Conservation (phyloP, 2,329 filamentous ascomycete species). For the Neofusicoccum laricinum region DNA sequence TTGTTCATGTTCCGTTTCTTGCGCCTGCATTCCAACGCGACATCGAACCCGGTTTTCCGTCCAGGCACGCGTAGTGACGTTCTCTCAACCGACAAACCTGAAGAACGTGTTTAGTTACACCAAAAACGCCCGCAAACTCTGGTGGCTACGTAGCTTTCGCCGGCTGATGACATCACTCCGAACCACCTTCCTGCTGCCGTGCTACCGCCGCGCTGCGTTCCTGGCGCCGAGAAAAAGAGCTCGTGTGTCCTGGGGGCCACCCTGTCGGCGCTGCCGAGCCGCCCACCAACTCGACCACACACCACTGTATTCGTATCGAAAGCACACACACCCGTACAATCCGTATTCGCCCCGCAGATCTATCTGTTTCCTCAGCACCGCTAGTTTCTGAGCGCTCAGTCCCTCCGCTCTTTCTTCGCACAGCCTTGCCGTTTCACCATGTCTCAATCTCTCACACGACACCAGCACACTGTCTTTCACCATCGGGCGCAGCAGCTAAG, state of each 20-base stretch:
- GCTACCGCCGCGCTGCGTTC: too few relatives aligned
- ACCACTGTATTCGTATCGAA: background rate
- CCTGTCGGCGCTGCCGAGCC: too few relatives aligned
- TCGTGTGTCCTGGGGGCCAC: background rate
- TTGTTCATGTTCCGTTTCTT: too few relatives aligned
- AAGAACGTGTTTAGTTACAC: background rate
- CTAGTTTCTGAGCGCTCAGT: background rate
- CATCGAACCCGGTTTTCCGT: background rate
- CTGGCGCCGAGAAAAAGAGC: background rate
- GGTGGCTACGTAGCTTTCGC: too few relatives aligned
- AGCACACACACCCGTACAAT: background rate
- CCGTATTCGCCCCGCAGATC: slow-evolving; percentile 2
- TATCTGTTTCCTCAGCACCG: background rate
- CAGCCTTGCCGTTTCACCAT: background rate
- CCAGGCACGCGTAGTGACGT: background rate
- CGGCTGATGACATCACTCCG: too few relatives aligned
- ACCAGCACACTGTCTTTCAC: background rate
- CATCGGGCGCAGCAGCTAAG: too few relatives aligned
- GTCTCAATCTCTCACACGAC: background rate
- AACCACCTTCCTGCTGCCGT: too few relatives aligned
- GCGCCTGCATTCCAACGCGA: background rate
- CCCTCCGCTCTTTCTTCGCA: background rate
- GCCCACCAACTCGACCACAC: too few relatives aligned
- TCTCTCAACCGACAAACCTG: too few relatives aligned
- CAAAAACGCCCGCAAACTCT: background rate